A percentile compares a stretch with the other conserved stretches of the same genome.
phyloP scores from a whole-genome alignment of 768 basidiomycete genomes.

The Auricularia cornea region DNA sequence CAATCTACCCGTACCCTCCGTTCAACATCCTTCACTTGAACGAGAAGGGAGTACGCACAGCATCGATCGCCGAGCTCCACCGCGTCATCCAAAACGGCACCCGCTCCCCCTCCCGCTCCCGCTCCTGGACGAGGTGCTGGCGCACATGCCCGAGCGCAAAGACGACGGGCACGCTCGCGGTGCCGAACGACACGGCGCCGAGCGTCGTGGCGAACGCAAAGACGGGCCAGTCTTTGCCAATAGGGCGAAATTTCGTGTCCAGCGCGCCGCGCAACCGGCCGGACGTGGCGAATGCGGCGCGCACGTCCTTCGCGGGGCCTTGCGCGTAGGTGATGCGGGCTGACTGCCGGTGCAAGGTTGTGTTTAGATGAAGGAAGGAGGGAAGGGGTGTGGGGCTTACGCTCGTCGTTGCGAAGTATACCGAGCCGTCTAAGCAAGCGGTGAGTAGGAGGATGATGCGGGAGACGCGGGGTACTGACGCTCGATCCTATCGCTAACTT shows the following conservation, averaged over 20 bases:
- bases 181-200: constrained; percentile 8
- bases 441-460: neutral
- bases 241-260: constrained; percentile 12
- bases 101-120: constrained; percentile 21
- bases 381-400: neutral
- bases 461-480: neutral
- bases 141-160: constrained; percentile 28
- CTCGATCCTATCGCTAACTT: neutral
- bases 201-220: constrained; percentile 13
- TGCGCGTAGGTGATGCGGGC: constrained; percentile 8
- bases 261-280: constrained; percentile 9
- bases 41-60: constrained; percentile 15
- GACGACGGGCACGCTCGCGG: constrained; percentile 12
- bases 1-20: no score
- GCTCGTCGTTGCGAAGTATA: neutral
- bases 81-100: constrained; percentile 25
- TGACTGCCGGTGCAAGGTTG: neutral
- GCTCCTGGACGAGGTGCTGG: constrained; percentile 30
- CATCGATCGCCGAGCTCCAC: constrained; percentile 16
- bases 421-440: neutral
- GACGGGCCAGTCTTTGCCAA: constrained; percentile 13
- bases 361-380: neutral
- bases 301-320: constrained; percentile 9
- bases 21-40: no score
- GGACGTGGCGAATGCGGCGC: constrained; percentile 7